phyloP scores from a whole-genome alignment of 1,284 basidiomycete species.

The Blastosporella zonata region DNA sequence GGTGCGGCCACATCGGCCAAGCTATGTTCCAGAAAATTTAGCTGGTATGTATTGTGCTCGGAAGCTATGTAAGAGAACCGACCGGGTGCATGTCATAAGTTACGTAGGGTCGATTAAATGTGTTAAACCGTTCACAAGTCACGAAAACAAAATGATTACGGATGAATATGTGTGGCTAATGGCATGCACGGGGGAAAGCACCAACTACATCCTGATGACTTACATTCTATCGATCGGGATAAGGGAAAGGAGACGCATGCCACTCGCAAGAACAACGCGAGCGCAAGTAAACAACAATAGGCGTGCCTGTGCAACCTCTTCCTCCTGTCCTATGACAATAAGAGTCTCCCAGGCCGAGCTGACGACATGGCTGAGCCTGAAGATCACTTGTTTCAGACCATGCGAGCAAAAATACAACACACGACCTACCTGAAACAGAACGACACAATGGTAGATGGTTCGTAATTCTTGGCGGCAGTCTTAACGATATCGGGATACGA shows the following conservation, averaged over 20 bases:
- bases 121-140: too few relatives aligned
- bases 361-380: constrained; percentile 77
- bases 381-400: constrained; percentile 36
- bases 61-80: too few relatives aligned
- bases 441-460: constrained; percentile 87
- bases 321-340: constrained; percentile 78
- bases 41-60: too few relatives aligned
- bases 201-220: background rate
- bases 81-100: too few relatives aligned
- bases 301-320: constrained; percentile 27
- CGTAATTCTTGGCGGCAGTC: constrained; percentile 79
- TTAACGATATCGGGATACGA: constrained; percentile 92
- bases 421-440: constrained; percentile 26
- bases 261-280: constrained; percentile 9
- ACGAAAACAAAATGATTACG: too few relatives aligned
- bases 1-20: too few relatives aligned
- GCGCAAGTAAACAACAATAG: constrained; percentile 9
- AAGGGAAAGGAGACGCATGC: constrained; percentile 12
- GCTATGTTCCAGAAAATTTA: too few relatives aligned
- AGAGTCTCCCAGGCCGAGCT: constrained; percentile 86
- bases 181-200: too few relatives aligned
- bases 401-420: background rate
- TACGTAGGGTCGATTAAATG: too few relatives aligned
- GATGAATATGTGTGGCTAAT: too few relatives aligned
- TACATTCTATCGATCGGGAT: constrained; percentile 12